Base-by-base conservation (phyloP, 2,329 filamentous ascomycete genomes). In the Colletotrichum trifolii region DNA sequence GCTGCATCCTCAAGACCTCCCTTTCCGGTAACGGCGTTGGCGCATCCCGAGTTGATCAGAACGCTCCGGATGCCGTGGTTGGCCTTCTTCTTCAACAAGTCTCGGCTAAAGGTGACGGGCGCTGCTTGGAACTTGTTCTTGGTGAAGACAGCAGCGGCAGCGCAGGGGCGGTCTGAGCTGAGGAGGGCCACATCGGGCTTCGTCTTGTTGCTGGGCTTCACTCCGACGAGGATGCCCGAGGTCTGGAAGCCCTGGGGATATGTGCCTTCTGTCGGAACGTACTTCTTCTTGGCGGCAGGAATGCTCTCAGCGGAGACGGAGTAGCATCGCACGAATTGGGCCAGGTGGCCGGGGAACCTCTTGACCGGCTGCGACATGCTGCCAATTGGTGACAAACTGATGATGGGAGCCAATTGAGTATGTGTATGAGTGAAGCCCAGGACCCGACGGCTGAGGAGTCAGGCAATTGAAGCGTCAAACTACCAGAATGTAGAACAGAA, bases 61-160 rank as follows among this genome's bases (percentile, higher is more conserved):
- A 99, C 89, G 57, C 91, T 91, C 66, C 90, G 86, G 60, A 98
- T 85, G 1, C 91, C 92, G 11, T 85, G 77, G 64, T 93, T 91
- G 52, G 84, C 81, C 70, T 88, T 87, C 69, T 83, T 83, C 75
- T 88, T 83, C 40, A 97, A 81, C 66, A 94, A 87, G 62, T 90
- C 84, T 68, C 89, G 85, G 77, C 91, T 95, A 67, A 97, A 91
- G 36, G 92, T 93, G 48, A 99, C 95, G 6, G 96, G 96, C 10
- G 96, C 96, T 15, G 96, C 96, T 79, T 97, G 94, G 81, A 99
- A 99, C 78, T 95, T 94, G 82, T 99, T 99, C 78, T 94, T 96
- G 59, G 96, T 99, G 81, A 98, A 97, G 49, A 98, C 94, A 7
- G 94, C 96, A 0, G 94, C 93, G 9, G 91, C 94, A 7, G 92